These are phyloP conservation scores for Besnoitia besnoiti DNA, from an alignment of 169 alveolate genomes.

Conservation along the genomic window DNA sequence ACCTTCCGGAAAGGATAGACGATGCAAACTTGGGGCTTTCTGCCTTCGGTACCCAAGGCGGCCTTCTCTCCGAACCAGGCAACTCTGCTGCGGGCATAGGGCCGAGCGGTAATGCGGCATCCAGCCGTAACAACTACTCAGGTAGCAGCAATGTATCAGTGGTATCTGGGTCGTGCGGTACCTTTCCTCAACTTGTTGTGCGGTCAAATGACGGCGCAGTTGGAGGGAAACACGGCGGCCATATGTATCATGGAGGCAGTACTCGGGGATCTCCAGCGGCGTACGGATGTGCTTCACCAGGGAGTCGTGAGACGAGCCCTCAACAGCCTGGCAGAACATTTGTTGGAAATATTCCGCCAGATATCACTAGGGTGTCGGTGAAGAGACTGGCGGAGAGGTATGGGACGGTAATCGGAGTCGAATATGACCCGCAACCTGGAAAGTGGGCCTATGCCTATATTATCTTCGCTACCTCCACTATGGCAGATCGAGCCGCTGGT, in stretches of 20 bases:
- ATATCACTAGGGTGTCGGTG: conserved; percentile 70
- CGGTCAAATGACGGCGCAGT: neutral
- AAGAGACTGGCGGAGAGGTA: conserved; percentile 16
- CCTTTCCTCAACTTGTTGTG: neutral
- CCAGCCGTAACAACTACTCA: neutral
- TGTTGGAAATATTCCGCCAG: conserved; percentile 82
- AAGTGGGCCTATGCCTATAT: conserved; percentile 34
- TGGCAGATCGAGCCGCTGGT: conserved; percentile 27
- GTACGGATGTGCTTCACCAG: neutral
- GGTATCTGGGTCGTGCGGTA: neutral
- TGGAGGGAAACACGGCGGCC: neutral
- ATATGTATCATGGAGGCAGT: no score
- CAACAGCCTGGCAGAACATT: conserved; percentile 50
- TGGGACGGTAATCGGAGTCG: conserved; percentile 18
- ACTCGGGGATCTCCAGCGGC: neutral
- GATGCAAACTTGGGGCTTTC: no score
- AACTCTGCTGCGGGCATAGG: neutral
- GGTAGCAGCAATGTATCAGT: neutral
- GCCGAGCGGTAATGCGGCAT: no score
- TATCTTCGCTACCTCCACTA: neutral
- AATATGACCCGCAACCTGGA: conserved; percentile 11
- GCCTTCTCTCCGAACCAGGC: neutral
- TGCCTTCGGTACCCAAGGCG: no score
- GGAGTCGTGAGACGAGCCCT: neutral
- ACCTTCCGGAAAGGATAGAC: no score